Evolutionary conservation across 73 alveolate species (phyloP).

Genomic region (Breviolum minutum): DNA sequence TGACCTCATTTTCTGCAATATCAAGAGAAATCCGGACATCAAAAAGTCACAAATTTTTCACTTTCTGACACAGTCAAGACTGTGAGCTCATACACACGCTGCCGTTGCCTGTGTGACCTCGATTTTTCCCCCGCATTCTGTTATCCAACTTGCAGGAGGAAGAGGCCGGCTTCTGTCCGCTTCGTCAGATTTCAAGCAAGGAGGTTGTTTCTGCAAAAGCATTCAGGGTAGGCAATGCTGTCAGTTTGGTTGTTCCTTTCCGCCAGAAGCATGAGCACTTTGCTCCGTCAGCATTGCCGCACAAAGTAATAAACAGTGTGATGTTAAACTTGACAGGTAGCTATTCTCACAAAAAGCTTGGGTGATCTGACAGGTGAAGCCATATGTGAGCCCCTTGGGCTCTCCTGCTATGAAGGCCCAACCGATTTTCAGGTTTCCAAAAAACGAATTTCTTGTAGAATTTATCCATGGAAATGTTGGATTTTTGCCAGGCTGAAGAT

Average conservation of each 20-base stretch:
- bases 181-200: no score
- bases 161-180: no score
- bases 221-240: neutral
- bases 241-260: neutral
- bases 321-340: neutral
- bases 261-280: neutral
- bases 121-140: no score
- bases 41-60: neutral
- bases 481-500: neutral
- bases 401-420: neutral
- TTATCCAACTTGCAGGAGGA: no score
- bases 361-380: neutral
- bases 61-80: no score
- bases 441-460: neutral
- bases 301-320: neutral
- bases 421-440: neutral
- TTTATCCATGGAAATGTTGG: neutral
- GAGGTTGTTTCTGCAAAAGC: neutral
- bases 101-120: no score
- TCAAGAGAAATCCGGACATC: neutral
- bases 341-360: neutral
- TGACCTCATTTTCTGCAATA: neutral
- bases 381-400: conserved; percentile 6
- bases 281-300: neutral
- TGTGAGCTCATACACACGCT: no score